Conservation (phyloP, 2,329 filamentous ascomycete genomes). For the Sporothrix euskadiensis region DNA sequence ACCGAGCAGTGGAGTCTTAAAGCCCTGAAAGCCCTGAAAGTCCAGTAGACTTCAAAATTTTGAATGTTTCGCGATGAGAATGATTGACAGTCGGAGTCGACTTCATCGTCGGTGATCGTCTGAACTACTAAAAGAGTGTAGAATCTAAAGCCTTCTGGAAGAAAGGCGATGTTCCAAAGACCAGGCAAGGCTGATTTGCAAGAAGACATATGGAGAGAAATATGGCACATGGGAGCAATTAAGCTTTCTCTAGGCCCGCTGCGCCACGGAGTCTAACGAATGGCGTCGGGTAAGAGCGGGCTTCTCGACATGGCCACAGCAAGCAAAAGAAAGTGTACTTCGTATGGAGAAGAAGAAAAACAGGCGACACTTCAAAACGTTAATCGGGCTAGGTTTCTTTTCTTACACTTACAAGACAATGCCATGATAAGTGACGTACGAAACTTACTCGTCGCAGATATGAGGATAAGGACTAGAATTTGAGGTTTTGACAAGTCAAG, state of each 20-base stretch:
- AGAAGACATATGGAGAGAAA: not conserved
- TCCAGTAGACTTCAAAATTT: not conserved
- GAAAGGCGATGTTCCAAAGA: not conserved
- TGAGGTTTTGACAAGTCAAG: not conserved
- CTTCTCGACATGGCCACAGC: not conserved
- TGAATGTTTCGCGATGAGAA: not conserved
- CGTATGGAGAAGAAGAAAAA: not conserved
- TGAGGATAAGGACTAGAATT: not conserved
- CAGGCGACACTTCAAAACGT: not conserved
- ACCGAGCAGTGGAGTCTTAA: not conserved
- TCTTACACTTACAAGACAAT: too few relatives aligned
- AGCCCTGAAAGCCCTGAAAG: not conserved
- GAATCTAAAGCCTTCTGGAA: not conserved
- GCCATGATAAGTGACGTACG: too few relatives aligned
- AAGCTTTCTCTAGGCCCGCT: slow-evolving; percentile 1
- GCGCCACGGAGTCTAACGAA: slow-evolving; percentile 11
- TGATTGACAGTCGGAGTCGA: not conserved
- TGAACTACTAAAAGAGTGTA: too few relatives aligned
- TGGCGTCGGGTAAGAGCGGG: not conserved
- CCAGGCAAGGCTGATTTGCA: slow-evolving; percentile 12
- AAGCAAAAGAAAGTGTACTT: not conserved
- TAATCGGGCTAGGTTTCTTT: not conserved
- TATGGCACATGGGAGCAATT: not conserved
- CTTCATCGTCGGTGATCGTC: not conserved
- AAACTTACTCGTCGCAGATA: not conserved